Conservation (phyloP, 1,284 basidiomycete genomes). For the Sanghuangporus weigelae region DNA sequence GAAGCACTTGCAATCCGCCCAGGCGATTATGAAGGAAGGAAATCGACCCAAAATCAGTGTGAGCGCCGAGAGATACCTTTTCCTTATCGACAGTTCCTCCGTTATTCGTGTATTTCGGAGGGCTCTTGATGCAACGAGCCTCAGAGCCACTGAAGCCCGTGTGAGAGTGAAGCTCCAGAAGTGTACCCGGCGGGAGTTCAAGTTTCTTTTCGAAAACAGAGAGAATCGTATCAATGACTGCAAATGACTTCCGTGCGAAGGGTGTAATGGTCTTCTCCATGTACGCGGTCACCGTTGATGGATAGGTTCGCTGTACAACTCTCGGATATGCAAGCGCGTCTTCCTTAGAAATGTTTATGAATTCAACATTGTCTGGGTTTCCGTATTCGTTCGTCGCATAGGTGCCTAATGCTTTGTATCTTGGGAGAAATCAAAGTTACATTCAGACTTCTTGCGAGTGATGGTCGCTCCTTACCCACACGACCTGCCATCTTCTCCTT, state of each 20-base stretch:
- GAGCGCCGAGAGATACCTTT: conserved; percentile 41
- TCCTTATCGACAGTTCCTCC: conserved; percentile 14
- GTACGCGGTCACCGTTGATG: conserved; percentile 41
- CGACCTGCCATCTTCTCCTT: conserved; percentile 56
- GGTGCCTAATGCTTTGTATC: conserved; percentile 60
- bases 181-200: conserved; percentile 45
- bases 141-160: conserved; percentile 54
- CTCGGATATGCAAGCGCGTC: conserved; percentile 55
- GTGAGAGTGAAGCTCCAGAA: conserved; percentile 40
- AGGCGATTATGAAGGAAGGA: conserved; percentile 65
- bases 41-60: conserved; percentile 44
- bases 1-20: conserved; percentile 67
- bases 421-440: conserved; percentile 22
- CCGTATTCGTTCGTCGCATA: conserved; percentile 60
- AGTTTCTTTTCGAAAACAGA: conserved; percentile 52
- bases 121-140: conserved; percentile 48
- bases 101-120: neutral
- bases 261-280: conserved; percentile 47
- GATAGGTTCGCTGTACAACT: conserved; percentile 50
- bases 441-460: neutral
- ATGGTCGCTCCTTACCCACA: conserved; percentile 48
- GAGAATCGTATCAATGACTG: conserved; percentile 49
- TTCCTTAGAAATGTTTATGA: conserved; percentile 64
- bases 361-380: conserved; percentile 51
- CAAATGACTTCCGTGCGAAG: conserved; percentile 53